phyloP scores from a whole-genome alignment of 495 filamentous ascomycete genomes.

The Cercophora newfieldiana region DNA sequence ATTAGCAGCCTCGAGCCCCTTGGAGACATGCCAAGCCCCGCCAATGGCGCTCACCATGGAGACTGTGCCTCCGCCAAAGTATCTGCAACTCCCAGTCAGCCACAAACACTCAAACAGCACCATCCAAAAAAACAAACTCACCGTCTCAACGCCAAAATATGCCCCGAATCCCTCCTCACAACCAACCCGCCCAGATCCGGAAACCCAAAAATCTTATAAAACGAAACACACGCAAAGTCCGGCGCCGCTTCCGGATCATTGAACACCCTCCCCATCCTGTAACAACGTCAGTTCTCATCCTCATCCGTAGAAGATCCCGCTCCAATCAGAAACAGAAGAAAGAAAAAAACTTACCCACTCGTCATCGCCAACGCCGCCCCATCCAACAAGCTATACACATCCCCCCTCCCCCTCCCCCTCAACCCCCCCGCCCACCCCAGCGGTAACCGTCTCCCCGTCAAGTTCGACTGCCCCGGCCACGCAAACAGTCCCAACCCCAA shows the following conservation, averaged over 20 bases:
- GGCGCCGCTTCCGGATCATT: conserved; percentile 59
- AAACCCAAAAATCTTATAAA: conserved; percentile 85
- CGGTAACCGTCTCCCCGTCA: conserved; percentile 70
- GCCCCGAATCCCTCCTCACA: conserved; percentile 61
- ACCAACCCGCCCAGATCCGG: conserved; percentile 74
- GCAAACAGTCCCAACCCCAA: conserved; percentile 62
- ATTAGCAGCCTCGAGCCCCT: conserved; percentile 40
- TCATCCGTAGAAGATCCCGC: too few relatives aligned
- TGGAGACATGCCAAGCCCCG: conserved; percentile 65
- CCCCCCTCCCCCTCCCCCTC: conserved; percentile 44
- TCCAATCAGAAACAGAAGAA: too few relatives aligned
- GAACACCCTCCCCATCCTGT: conserved; percentile 57
- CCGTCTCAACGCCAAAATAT: conserved; percentile 61
- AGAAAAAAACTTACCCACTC: too few relatives aligned
- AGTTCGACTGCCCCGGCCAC: conserved; percentile 78
- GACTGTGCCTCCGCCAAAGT: conserved; percentile 79
- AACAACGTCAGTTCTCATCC: too few relatives aligned
- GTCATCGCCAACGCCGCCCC: conserved; percentile 73
- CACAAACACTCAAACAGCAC: too few relatives aligned
- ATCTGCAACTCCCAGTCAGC: too few relatives aligned
- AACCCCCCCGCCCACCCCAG: conserved; percentile 58
- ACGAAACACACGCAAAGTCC: conserved; percentile 70
- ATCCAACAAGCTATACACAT: conserved; percentile 68
- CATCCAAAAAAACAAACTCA: too few relatives aligned
- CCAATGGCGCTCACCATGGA: conserved; percentile 62